Conservation (phyloP, 305 asterid genomes). For the Fraxinus sp. region DNA sequence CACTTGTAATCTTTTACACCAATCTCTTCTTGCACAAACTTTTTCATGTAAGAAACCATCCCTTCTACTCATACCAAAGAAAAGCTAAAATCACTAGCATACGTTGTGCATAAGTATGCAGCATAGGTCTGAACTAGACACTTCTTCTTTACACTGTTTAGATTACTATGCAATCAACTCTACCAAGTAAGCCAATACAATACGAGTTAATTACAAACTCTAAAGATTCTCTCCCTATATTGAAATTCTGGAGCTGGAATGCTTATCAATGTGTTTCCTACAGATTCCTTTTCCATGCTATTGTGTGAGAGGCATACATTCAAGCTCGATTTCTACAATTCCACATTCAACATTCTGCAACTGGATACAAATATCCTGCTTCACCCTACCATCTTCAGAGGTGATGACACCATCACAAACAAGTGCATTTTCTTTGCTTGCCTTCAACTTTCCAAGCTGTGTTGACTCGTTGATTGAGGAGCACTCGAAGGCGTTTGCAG, state of each 20-base stretch:
- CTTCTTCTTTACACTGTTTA: not conserved
- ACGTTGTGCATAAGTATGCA: not conserved
- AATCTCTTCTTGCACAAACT: not conserved
- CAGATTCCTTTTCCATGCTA: slow-evolving; percentile 25
- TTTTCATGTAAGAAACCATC: slow-evolving; percentile 12
- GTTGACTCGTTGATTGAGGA: slow-evolving; percentile 45
- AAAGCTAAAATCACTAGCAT: not conserved
- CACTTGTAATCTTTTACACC: slow-evolving; percentile 1
- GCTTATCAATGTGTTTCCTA: not conserved
- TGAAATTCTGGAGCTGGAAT: not conserved
- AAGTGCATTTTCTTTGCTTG: slow-evolving; percentile 52
- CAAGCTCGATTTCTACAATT: slow-evolving; percentile 83
- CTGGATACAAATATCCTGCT: slow-evolving; percentile 67
- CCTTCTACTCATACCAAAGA: not conserved
- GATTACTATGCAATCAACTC: not conserved
- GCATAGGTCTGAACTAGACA: not conserved
- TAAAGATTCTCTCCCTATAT: not conserved
- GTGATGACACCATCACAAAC: slow-evolving; percentile 57
- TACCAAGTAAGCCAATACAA: not conserved
- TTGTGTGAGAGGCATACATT: slow-evolving; percentile 84
- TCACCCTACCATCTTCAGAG: slow-evolving; percentile 65
- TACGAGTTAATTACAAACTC: not conserved
- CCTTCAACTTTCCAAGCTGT: slow-evolving; percentile 50
- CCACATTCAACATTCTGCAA: slow-evolving; percentile 88
- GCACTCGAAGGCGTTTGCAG: slow-evolving; percentile 69